A percentile compares a stretch with the other conserved stretches of the same genome.
phyloP scores from a whole-genome alignment of 805 yeast species.

The Groenewaldozyma tartarivorans region DNA sequence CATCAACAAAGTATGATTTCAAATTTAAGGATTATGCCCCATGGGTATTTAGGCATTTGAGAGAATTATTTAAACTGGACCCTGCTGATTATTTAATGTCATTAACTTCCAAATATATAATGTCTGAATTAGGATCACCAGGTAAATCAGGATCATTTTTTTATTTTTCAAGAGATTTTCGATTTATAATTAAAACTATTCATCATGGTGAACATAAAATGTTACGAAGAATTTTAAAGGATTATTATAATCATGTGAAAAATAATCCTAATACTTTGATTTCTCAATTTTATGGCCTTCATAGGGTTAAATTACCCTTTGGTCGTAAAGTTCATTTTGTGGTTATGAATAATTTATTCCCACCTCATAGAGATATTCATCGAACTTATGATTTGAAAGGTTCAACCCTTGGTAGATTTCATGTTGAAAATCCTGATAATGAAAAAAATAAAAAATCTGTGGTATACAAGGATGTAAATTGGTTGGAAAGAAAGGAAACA shows the following conservation, averaged over 20 bases:
- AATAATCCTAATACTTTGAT: constrained; percentile 79
- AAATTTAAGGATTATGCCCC: constrained; percentile 96
- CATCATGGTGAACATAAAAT: constrained; percentile 89
- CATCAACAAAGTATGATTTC: constrained; percentile 90
- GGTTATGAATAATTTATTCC: constrained; percentile 95
- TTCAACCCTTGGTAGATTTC: constrained; percentile 69
- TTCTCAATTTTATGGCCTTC: constrained; percentile 94
- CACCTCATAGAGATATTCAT: constrained; percentile 84
- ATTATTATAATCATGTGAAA: constrained; percentile 73
- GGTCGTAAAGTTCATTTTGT: constrained; percentile 79
- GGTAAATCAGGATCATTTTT: constrained; percentile 96
- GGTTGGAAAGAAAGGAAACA: constrained; percentile 57
- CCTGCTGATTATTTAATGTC: constrained; percentile 94
- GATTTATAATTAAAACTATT: constrained; percentile 91
- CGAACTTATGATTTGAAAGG: constrained; percentile 88
- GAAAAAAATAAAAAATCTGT: constrained; percentile 22
- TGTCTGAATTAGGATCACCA: constrained; percentile 88
- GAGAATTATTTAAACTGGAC: constrained; percentile 75
- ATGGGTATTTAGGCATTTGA: constrained; percentile 78
- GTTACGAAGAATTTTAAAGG: constrained; percentile 59
- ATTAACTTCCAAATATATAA: constrained; percentile 82
- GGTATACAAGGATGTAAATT: constrained; percentile 80
- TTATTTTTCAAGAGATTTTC: constrained; percentile 86
- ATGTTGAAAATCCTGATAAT: constrained; percentile 10
- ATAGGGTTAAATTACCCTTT: constrained; percentile 82